A percentile compares a stretch with the other conserved stretches of the same genome.
Conservation (phyloP, 1,284 basidiomycete genomes). For the Sutorius eximius region DNA sequence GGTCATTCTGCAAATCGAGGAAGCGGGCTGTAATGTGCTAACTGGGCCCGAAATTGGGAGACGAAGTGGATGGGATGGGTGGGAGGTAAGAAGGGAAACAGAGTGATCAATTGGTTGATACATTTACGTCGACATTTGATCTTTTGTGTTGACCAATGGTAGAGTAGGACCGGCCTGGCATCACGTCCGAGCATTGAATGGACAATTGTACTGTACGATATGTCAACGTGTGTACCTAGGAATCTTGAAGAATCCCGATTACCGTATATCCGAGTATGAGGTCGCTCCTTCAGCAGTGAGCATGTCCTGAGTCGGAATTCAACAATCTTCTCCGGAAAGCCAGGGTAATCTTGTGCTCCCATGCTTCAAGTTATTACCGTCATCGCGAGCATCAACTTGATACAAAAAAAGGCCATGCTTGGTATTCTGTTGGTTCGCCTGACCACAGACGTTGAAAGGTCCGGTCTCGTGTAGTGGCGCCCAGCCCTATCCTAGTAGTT, state of each 20-base stretch:
- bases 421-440: too few relatives aligned
- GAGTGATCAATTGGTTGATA: not conserved
- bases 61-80: conserved; percentile 32
- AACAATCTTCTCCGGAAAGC: too few relatives aligned
- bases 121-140: not conserved
- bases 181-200: not conserved
- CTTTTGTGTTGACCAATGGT: not conserved
- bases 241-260: not conserved
- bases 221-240: not conserved
- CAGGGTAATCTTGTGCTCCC: too few relatives aligned
- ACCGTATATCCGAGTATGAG: not conserved
- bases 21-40: conserved; percentile 25
- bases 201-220: not conserved
- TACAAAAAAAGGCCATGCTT: too few relatives aligned
- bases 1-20: conserved; percentile 36
- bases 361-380: too few relatives aligned
- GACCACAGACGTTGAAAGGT: too few relatives aligned
- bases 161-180: not conserved
- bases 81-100: conserved; percentile 10
- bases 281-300: not conserved
- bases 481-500: too few relatives aligned
- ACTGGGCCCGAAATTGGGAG: conserved; percentile 23
- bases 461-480: too few relatives aligned
- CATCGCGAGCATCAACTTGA: too few relatives aligned
- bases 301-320: too few relatives aligned